Evolutionary conservation across 164 flowering plant species (phyloP), one percentile per base, ranked within the genome.

Genomic region (Malania oleifera): DNA sequence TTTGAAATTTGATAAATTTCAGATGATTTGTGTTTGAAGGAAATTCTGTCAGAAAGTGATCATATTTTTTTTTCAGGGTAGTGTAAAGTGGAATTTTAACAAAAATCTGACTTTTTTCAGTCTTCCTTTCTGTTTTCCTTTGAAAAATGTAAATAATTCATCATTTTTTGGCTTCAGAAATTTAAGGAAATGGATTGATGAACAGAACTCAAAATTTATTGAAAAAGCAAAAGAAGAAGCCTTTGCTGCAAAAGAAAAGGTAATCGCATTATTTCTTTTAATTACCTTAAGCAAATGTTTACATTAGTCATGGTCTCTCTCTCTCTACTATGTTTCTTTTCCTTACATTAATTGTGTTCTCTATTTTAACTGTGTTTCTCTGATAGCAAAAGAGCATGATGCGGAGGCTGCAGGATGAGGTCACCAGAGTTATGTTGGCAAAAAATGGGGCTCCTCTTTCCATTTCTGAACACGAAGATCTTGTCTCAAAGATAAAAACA

Each of bases 181-280:
- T 9, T 14, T 65, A 31, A 57, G 58, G 39, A 43, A 7, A 18
- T 57, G 58, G 62, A 65, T 65, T 52, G 68, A 58, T 31, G 57
- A 34, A 35, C 48, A 65, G 40, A 65, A 38, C 25, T 48, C 54
- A 15, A 34, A 58, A 19, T 46, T 46, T 58, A 17, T 29, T 19
- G 38, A 29, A 41, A 55, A 18, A 14, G 47, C 1, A 46, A 63
- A 48, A 46, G 25, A 28, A 26, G 38, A 29, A 38, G 15, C 35
- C 29, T 43, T 53, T 20, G 48, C 47, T 51, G 44, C 23, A 53
- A n/a, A 43, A n/a, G 46, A 43, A n/a, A 43, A 43, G 46, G 46
- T 43, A 43, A 43, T n/a, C 20, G n/a, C 15, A 55, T 63, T 46
- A 31, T 28, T 5, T 17, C 10, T 18, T 18, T 39, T 13, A 2